Conservation (phyloP, 345 rosid genomes). For the Sonneratia caseolaris region DNA sequence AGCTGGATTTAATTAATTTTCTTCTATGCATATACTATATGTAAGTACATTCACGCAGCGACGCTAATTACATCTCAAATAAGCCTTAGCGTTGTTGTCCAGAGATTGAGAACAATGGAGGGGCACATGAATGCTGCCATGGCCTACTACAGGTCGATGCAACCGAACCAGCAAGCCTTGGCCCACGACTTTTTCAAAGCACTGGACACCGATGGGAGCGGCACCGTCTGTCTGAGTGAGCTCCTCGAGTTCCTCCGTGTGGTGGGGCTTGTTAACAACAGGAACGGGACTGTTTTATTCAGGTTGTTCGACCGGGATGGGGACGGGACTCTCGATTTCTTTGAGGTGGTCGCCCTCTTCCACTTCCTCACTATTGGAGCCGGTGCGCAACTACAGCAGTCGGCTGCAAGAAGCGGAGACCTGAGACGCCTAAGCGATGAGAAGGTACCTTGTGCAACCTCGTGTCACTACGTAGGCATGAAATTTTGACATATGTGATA, state of each 20-base stretch:
- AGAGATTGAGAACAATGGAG: background rate
- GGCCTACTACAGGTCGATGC: background rate
- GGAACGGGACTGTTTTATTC: rapidly evolving
- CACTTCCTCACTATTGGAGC: background rate
- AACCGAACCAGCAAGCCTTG: background rate
- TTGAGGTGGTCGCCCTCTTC: background rate
- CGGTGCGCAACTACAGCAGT: no score
- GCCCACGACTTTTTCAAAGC: background rate
- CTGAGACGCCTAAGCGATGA: no score
- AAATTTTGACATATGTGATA: no score
- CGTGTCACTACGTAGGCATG: no score
- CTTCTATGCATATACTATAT: no score
- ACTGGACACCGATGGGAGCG: background rate
- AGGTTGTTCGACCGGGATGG: background rate
- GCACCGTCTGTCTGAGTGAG: background rate
- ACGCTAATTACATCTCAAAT: no score
- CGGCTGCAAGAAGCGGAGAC: no score
- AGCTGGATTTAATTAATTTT: no score
- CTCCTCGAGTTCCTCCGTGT: background rate
- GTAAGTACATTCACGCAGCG: no score
- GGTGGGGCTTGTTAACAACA: background rate
- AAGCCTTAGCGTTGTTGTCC: no score
- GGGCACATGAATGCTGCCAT: background rate
- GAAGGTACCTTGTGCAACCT: no score
- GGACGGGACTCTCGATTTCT: background rate